Evolutionary conservation across 2,329 filamentous ascomycete genomes (phyloP).

Genomic region (Fusarium haematococcum): DNA sequence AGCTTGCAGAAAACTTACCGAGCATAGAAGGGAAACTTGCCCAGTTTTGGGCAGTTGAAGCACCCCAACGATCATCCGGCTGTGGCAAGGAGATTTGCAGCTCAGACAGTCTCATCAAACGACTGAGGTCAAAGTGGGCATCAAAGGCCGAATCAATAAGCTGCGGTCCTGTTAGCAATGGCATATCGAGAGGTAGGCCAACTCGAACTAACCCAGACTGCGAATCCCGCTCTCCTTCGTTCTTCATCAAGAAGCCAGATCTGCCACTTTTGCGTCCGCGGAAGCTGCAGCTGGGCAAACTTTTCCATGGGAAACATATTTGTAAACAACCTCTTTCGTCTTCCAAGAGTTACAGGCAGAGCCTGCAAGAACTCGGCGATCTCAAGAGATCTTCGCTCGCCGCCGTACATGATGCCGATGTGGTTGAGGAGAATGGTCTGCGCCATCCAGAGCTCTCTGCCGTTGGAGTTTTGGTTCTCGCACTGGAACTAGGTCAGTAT

Average conservation of each 20-base stretch:
- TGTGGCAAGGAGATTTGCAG: conserved; percentile 10
- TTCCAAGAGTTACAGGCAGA: neutral
- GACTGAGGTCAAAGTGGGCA: conserved; percentile 2
- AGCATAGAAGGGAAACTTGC: neutral
- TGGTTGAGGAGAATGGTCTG: conserved; percentile 6
- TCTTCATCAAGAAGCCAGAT: conserved; percentile 9
- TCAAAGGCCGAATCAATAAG: neutral
- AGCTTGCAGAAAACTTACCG: neutral
- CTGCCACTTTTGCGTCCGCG: conserved; percentile 8
- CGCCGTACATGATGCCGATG: conserved; percentile 3
- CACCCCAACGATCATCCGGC: conserved; percentile 9
- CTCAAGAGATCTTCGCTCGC: conserved; percentile 9
- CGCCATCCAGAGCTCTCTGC: conserved; percentile 12
- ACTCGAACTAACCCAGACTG: neutral
- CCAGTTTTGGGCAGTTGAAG: conserved; percentile 2
- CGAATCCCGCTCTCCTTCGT: conserved; percentile 4
- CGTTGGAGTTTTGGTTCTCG: conserved; percentile 1
- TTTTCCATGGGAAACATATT: conserved; percentile 15
- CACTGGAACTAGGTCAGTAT: neutral
- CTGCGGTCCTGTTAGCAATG: neutral
- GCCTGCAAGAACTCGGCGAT: conserved; percentile 8
- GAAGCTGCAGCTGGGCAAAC: conserved; percentile 11
- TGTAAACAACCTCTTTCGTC: conserved; percentile 1
- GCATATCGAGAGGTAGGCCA: neutral
- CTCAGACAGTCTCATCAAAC: conserved; percentile 6